Conservation (phyloP, 192 early-diverging fungal genomes). For the Mortierella alpina region DNA sequence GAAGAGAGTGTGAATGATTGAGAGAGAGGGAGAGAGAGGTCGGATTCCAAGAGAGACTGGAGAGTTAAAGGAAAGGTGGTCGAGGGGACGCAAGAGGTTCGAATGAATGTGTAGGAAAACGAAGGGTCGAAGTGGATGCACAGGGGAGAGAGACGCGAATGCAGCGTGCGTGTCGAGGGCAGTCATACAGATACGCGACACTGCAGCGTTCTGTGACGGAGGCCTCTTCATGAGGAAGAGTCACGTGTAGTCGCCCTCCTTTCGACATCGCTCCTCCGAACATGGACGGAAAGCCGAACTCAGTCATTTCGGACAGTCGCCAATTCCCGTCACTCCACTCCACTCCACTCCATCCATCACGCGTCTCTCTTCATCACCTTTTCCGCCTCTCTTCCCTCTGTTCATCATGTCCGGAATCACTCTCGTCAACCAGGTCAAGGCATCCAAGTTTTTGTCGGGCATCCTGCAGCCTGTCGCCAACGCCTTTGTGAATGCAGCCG, state of each 20-base stretch:
- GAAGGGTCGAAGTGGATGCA: neutral
- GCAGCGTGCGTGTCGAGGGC: slow-evolving; percentile 8
- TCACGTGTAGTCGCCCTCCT: too few relatives aligned
- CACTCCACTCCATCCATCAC: neutral
- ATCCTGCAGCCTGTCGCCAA: slow-evolving; percentile 71
- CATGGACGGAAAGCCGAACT: neutral
- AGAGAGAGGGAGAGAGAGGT: neutral
- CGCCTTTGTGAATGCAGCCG: slow-evolving; percentile 72
- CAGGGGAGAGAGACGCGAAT: neutral
- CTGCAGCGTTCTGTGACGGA: neutral
- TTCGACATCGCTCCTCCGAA: too few relatives aligned
- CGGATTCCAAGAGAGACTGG: neutral
- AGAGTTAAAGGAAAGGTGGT: neutral
- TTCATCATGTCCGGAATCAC: slow-evolving; percentile 56
- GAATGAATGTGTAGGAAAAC: neutral
- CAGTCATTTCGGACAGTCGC: neutral
- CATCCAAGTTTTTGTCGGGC: slow-evolving; percentile 62
- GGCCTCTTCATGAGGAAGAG: neutral
- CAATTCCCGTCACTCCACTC: neutral
- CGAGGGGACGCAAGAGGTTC: neutral
- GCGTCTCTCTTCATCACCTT: neutral
- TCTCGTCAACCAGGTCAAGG: slow-evolving; percentile 63
- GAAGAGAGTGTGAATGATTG: neutral
- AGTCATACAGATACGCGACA: neutral
- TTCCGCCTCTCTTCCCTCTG: slow-evolving; percentile 1